phyloP scores from a whole-genome alignment of 495 filamentous ascomycete species.

The Aspergillus taichungensis region DNA sequence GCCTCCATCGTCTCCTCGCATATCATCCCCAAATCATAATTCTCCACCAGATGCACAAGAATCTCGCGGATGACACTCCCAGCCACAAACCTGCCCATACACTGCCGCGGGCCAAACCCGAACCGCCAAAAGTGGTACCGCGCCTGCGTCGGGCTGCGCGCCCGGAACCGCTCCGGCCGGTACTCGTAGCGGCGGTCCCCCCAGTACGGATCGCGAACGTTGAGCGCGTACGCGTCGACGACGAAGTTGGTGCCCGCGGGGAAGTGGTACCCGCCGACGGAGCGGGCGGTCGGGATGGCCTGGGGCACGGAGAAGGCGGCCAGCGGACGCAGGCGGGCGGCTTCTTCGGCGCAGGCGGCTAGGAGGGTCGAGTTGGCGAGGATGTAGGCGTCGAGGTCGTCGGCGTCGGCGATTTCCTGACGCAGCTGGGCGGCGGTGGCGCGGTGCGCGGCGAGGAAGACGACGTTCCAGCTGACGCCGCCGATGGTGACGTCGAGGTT shows the following conservation, averaged over 20 bases:
- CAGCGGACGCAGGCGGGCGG: conserved; percentile 25
- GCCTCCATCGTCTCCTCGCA: not conserved
- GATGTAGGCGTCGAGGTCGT: conserved; percentile 11
- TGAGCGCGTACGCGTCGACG: conserved; percentile 31
- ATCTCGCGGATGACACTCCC: conserved; percentile 17
- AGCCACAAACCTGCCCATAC: conserved; percentile 20
- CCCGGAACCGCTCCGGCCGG: conserved; percentile 16
- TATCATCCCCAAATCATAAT: not conserved
- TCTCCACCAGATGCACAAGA: conserved; percentile 9
- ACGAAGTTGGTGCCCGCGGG: conserved; percentile 24
- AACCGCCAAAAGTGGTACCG: conserved; percentile 24
- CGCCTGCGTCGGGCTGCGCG: conserved; percentile 1
- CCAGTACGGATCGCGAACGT: conserved; percentile 29
- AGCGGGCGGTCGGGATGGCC: conserved; percentile 19
- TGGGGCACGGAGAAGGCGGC: conserved; percentile 30
- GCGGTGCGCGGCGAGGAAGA: conserved; percentile 29
- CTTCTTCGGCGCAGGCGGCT: conserved; percentile 22
- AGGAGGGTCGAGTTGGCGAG: conserved; percentile 15
- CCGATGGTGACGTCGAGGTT: conserved; percentile 39
- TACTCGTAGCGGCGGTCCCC: conserved; percentile 15
- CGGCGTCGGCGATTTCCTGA: conserved; percentile 8
- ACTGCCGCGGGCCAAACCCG: conserved; percentile 27
- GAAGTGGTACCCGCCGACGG: conserved; percentile 16
- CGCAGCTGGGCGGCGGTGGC: conserved; percentile 19
- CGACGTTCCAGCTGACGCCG: conserved; percentile 27